Conservation (phyloP, 352 stramenopile species). For the Phytophthora tentaculata region DNA sequence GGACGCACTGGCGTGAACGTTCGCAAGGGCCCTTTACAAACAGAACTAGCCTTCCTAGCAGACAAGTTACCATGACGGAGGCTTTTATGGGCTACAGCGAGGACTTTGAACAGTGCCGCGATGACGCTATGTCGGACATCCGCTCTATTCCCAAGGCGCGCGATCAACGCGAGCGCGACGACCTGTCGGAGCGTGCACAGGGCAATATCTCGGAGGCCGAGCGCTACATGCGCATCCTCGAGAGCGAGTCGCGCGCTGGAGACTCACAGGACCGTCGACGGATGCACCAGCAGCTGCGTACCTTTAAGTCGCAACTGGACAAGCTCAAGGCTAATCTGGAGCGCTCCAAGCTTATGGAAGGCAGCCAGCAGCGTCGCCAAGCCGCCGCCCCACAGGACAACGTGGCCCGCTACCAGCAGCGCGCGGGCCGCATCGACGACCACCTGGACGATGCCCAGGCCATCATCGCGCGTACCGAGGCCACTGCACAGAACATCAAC, state of each 20-base stretch:
- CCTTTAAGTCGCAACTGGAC: slow-evolving; percentile 85
- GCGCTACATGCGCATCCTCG: slow-evolving; percentile 85
- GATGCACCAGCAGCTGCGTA: slow-evolving; percentile 88
- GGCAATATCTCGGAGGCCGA: slow-evolving; percentile 80
- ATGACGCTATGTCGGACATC: slow-evolving; percentile 79
- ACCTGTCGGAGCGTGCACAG: slow-evolving; percentile 60
- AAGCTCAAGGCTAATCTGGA: slow-evolving; percentile 88
- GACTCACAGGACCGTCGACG: slow-evolving; percentile 80
- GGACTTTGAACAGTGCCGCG: slow-evolving; percentile 86
- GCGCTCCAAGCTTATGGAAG: slow-evolving; percentile 74
- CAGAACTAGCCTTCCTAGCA: slow-evolving; percentile 9
- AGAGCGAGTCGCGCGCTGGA: slow-evolving; percentile 81
- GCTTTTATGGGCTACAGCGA: slow-evolving; percentile 83
- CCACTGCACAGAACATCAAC: slow-evolving; percentile 74
- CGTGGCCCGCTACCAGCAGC: slow-evolving; percentile 76
- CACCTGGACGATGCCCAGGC: slow-evolving; percentile 72
- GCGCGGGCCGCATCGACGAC: slow-evolving; percentile 70
- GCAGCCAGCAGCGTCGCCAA: slow-evolving; percentile 73
- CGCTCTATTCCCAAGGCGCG: slow-evolving; percentile 59
- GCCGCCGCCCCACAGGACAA: slow-evolving; percentile 62
- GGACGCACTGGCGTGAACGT: slow-evolving; percentile 12
- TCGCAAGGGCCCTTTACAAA: background rate
- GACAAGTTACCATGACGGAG: slow-evolving; percentile 64
- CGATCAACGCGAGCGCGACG: slow-evolving; percentile 44
- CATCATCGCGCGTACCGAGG: slow-evolving; percentile 75